Conservation (phyloP, 179 eudicot species). For the Corrigiola litoralis region DNA sequence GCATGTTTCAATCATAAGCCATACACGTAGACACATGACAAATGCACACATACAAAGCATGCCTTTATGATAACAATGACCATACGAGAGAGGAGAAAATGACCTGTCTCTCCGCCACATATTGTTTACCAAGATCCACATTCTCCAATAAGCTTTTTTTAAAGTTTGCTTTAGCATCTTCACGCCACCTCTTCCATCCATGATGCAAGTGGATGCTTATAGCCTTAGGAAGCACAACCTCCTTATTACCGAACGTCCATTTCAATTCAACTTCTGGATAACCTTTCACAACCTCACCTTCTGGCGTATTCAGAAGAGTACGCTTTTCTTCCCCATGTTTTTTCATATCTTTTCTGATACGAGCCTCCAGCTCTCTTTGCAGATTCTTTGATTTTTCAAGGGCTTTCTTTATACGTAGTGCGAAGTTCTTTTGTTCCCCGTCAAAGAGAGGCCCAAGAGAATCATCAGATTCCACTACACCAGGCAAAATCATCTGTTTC, state of each 20-base stretch:
- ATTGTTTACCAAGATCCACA: conserved; percentile 61
- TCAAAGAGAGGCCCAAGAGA: conserved; percentile 36
- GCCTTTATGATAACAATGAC: not conserved
- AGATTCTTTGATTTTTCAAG: conserved; percentile 56
- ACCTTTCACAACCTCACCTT: conserved; percentile 70
- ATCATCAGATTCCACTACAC: conserved; percentile 53
- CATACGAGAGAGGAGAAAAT: conserved; percentile 7
- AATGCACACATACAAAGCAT: not conserved
- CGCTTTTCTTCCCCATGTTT: conserved; percentile 66
- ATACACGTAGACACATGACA: not conserved
- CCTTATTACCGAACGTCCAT: conserved; percentile 87
- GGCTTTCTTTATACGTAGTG: conserved; percentile 47
- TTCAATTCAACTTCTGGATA: conserved; percentile 77
- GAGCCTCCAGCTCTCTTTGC: conserved; percentile 60
- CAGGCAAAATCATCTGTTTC: conserved; percentile 67
- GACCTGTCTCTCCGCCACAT: conserved; percentile 80
- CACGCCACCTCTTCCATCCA: conserved; percentile 97
- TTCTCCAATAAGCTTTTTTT: conserved; percentile 55
- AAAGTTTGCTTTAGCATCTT: conserved; percentile 65
- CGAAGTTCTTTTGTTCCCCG: conserved; percentile 43
- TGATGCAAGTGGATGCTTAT: conserved; percentile 47
- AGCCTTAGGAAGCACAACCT: conserved; percentile 81
- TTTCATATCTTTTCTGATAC: conserved; percentile 59
- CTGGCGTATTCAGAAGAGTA: conserved; percentile 51
- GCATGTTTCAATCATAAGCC: not conserved